Conservation (phyloP, 345 rosid genomes). For the Pseudoturritis turrita region DNA sequence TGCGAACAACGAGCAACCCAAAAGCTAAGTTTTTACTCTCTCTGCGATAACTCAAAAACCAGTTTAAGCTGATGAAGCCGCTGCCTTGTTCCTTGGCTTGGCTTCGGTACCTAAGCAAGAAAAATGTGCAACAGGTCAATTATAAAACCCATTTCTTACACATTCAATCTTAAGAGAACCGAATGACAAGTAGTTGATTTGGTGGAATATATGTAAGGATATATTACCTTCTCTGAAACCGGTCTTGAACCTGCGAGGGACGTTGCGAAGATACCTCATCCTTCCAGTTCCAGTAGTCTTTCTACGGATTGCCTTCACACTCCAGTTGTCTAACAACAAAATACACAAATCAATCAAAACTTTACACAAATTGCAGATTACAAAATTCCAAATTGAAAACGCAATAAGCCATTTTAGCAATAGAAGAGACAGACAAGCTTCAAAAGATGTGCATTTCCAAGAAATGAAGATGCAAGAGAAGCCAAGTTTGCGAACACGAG, state of each 20-base stretch:
- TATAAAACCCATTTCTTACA: neutral
- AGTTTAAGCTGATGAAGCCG: conserved; percentile 45
- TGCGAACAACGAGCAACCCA: conserved; percentile 7
- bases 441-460: neutral
- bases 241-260: conserved; percentile 74
- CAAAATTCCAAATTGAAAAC: neutral
- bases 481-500: neutral
- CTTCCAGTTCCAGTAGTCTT: conserved; percentile 83
- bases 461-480: neutral
- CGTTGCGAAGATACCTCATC: conserved; percentile 67
- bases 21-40: conserved; percentile 10
- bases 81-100: conserved; percentile 53
- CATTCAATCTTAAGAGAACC: too few species aligned
- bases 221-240: conserved; percentile 69
- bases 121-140: neutral
- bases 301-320: conserved; percentile 69
- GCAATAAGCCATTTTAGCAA: neutral
- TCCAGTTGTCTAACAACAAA: conserved; percentile 60
- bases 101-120: conserved; percentile 55
- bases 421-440: neutral
- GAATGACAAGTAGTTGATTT: too few species aligned
- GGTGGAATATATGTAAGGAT: neutral
- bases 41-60: neutral
- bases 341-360: neutral
- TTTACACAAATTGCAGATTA: neutral